Percentiles rank a stretch among this genome's conserved stretches.
These are phyloP conservation scores for Boletellus sp. DNA, from an alignment of 768 basidiomycete species.

Conservation along the genomic window DNA sequence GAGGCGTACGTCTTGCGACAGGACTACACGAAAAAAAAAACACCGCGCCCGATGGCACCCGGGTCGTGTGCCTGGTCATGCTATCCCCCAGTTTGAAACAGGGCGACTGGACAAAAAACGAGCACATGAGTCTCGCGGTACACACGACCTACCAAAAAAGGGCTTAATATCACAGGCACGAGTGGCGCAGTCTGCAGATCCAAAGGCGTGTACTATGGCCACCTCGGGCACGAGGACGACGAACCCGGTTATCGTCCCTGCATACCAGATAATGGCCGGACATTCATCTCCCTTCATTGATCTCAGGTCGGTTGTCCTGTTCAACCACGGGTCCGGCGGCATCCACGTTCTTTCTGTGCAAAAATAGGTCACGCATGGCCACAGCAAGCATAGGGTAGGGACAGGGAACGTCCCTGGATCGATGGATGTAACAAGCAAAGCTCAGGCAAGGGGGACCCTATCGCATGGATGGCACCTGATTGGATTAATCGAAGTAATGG, in stretches of 20 bases:
- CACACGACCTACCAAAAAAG: constrained; percentile 3
- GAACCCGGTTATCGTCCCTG: background rate
- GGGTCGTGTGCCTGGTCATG: background rate
- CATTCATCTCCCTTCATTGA: background rate
- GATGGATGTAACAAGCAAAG: background rate
- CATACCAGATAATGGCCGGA: background rate
- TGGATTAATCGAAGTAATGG: constrained; percentile 1
- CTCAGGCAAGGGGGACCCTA: background rate
- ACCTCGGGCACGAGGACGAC: background rate
- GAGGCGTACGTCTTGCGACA: constrained; percentile 4
- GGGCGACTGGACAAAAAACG: too few relatives aligned
- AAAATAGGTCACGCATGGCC: background rate
- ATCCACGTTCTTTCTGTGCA: background rate
- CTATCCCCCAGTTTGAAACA: background rate
- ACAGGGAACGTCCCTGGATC: background rate
- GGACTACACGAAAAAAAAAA: background rate
- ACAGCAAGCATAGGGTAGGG: background rate
- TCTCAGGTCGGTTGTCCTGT: background rate
- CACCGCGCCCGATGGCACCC: background rate
- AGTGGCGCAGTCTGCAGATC: background rate
- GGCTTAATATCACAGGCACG: constrained; percentile 9
- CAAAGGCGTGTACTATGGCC: background rate
- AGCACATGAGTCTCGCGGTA: background rate
- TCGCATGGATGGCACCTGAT: background rate
- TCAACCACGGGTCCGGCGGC: background rate